Percentiles rank a stretch among this genome's conserved stretches.
Evolutionary conservation across 768 basidiomycete species (phyloP).

Genomic region (Pleurotus ostreatus): DNA sequence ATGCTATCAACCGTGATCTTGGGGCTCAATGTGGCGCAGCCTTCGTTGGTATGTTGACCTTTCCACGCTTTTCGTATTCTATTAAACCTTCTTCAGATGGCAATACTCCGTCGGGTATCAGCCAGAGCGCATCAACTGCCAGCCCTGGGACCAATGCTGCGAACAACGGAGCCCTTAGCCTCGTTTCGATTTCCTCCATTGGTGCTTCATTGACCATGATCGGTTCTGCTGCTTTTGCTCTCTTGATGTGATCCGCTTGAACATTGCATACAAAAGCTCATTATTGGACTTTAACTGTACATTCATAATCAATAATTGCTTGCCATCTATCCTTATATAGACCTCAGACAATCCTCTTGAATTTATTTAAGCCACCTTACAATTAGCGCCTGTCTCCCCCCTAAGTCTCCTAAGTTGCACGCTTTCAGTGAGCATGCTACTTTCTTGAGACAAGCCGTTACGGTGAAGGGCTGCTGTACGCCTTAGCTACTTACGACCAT

Average conservation of each 20-base stretch:
- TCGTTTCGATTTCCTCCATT: constrained; percentile 13
- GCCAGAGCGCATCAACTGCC: constrained; percentile 25
- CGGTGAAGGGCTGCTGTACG: neutral
- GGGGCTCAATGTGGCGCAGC: constrained; percentile 43
- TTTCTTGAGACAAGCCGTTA: neutral
- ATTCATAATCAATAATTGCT: too few relatives aligned
- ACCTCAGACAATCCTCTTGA: too few relatives aligned
- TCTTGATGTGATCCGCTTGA: constrained; percentile 24
- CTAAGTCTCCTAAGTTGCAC: too few relatives aligned
- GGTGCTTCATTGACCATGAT: constrained; percentile 24
- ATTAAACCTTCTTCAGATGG: constrained; percentile 28
- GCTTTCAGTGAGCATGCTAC: neutral
- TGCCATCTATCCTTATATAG: too few relatives aligned
- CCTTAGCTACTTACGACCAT: neutral
- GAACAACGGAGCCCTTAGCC: constrained; percentile 16
- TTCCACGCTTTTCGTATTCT: neutral
- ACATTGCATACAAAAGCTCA: too few relatives aligned
- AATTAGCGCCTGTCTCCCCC: too few relatives aligned
- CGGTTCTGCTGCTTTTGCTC: constrained; percentile 28
- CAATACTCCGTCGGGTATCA: constrained; percentile 28
- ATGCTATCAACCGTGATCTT: constrained; percentile 22
- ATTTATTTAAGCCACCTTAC: too few relatives aligned
- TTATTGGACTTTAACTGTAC: too few relatives aligned
- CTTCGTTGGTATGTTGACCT: constrained; percentile 42
- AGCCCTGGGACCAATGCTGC: constrained; percentile 11